phyloP scores from a whole-genome alignment of 495 filamentous ascomycete genomes.

The Penicillium parvum region DNA sequence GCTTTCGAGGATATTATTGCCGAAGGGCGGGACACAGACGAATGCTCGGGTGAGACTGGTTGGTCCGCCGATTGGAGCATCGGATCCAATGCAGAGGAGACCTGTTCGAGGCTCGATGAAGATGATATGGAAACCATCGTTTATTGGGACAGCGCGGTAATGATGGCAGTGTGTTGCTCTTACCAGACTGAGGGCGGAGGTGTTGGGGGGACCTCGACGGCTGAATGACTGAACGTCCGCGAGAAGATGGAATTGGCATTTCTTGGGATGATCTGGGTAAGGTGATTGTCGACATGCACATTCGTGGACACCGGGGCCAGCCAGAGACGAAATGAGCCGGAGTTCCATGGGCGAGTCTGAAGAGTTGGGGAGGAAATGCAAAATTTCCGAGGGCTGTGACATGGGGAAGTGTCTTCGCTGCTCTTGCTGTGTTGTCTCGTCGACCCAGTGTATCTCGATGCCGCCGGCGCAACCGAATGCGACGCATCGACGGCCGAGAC shows the following conservation, averaged over 20 bases:
- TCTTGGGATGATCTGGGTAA: slow-evolving; percentile 19
- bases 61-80: slow-evolving; percentile 55
- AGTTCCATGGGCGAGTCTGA: slow-evolving; percentile 43
- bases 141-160: slow-evolving; percentile 62
- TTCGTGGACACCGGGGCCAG: slow-evolving; percentile 41
- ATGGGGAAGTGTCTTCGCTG: slow-evolving; percentile 62
- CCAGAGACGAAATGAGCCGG: slow-evolving; percentile 64
- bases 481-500: slow-evolving; percentile 61
- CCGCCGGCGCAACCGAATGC: slow-evolving; percentile 67
- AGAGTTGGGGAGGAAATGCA: slow-evolving; percentile 62
- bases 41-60: slow-evolving; percentile 44
- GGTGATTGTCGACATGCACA: slow-evolving; percentile 31
- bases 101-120: slow-evolving; percentile 63
- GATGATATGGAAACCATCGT: slow-evolving; percentile 65
- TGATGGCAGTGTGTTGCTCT: slow-evolving; percentile 54
- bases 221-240: slow-evolving; percentile 26
- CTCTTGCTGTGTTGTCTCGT: slow-evolving; percentile 55
- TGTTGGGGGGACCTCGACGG: slow-evolving; percentile 23
- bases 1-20: slow-evolving; percentile 28
- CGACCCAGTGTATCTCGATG: slow-evolving; percentile 71
- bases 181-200: slow-evolving; percentile 27
- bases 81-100: slow-evolving; percentile 60
- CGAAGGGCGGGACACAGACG: slow-evolving; percentile 36
- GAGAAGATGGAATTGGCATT: slow-evolving; percentile 31
- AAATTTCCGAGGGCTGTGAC: slow-evolving; percentile 58